phyloP scores from a whole-genome alignment of 805 yeast species.

The Nakazawaea populi region DNA sequence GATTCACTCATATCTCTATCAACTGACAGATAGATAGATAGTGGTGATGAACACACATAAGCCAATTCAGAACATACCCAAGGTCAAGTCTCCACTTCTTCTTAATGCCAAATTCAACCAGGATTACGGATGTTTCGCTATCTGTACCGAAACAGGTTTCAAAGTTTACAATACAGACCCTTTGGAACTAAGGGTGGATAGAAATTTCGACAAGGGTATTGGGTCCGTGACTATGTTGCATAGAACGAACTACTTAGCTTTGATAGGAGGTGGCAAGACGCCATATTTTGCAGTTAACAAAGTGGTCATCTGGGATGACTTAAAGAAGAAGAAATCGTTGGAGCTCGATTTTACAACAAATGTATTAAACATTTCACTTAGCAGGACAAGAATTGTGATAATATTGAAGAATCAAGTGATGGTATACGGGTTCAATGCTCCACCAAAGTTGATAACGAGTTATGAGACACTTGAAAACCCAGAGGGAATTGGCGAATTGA shows the following conservation, averaged over 20 bases:
- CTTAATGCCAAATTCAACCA: slow-evolving; percentile 74
- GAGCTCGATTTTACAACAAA: slow-evolving; percentile 73
- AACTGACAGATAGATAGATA: background rate
- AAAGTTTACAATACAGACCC: slow-evolving; percentile 86
- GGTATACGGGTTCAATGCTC: slow-evolving; percentile 76
- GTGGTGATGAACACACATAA: slow-evolving; percentile 26
- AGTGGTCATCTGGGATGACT: slow-evolving; percentile 88
- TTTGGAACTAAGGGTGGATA: slow-evolving; percentile 63
- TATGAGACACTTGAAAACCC: slow-evolving; percentile 65
- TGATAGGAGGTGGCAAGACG: slow-evolving; percentile 83
- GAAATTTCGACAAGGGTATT: slow-evolving; percentile 57
- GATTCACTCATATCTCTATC: too few species aligned
- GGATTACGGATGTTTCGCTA: slow-evolving; percentile 85
- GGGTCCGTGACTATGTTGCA: slow-evolving; percentile 79
- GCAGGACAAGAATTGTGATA: slow-evolving; percentile 71
- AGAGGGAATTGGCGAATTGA: slow-evolving; percentile 56
- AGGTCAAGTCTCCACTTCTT: slow-evolving; percentile 28
- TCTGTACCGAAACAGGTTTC: slow-evolving; percentile 78
- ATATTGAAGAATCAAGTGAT: slow-evolving; percentile 62
- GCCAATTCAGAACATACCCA: slow-evolving; percentile 17
- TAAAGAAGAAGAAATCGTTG: slow-evolving; percentile 67
- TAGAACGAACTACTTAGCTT: slow-evolving; percentile 83
- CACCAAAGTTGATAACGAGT: slow-evolving; percentile 59
- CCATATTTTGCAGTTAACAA: slow-evolving; percentile 79
- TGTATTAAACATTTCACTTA: slow-evolving; percentile 65